phyloP scores from a whole-genome alignment of 257 asterid genomes.

The Pogostemon cablin region DNA sequence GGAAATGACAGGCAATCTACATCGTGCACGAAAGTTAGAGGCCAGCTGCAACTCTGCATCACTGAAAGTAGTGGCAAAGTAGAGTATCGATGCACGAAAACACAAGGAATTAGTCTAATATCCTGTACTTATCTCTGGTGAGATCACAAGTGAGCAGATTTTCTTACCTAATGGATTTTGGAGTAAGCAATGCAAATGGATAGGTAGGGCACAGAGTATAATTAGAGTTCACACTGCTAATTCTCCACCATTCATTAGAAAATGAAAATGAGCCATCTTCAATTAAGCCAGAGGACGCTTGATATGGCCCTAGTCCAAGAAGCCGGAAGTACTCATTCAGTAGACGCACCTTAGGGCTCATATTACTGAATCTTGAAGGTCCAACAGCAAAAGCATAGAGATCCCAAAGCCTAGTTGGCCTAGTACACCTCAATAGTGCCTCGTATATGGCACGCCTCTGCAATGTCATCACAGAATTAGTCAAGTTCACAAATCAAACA shows the following conservation, averaged over 20 bases:
- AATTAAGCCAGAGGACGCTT: slow-evolving; percentile 57
- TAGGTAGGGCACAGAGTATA: slow-evolving; percentile 82
- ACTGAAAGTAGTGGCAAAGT: slow-evolving; percentile 49
- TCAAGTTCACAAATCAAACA: slow-evolving; percentile 33
- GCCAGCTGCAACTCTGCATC: slow-evolving; percentile 88
- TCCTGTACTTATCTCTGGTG: slow-evolving; percentile 23
- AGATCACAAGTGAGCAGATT: slow-evolving; percentile 20
- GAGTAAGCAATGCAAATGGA: slow-evolving; percentile 95
- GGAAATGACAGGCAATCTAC: slow-evolving; percentile 87
- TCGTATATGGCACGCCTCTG: slow-evolving; percentile 93
- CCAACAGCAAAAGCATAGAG: slow-evolving; percentile 78
- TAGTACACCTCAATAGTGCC: slow-evolving; percentile 72
- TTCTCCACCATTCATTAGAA: slow-evolving; percentile 90
- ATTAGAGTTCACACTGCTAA: slow-evolving; percentile 70
- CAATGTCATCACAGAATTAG: slow-evolving; percentile 35
- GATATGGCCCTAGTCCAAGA: slow-evolving; percentile 66
- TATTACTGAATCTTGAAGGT: slow-evolving; percentile 59
- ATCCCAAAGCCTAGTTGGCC: slow-evolving; percentile 87
- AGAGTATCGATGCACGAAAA: slow-evolving; percentile 37
- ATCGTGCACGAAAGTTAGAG: slow-evolving; percentile 82
- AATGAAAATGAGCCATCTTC: slow-evolving; percentile 80
- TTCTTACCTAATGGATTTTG: slow-evolving; percentile 76
- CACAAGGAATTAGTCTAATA: slow-evolving; percentile 29
- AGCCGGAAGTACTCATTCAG: slow-evolving; percentile 88
- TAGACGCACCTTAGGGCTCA: slow-evolving; percentile 74